A percentile compares a stretch with the other conserved stretches of the same genome.
Conservation (phyloP, 768 basidiomycete species). For the Lactarius sanguifluus region DNA sequence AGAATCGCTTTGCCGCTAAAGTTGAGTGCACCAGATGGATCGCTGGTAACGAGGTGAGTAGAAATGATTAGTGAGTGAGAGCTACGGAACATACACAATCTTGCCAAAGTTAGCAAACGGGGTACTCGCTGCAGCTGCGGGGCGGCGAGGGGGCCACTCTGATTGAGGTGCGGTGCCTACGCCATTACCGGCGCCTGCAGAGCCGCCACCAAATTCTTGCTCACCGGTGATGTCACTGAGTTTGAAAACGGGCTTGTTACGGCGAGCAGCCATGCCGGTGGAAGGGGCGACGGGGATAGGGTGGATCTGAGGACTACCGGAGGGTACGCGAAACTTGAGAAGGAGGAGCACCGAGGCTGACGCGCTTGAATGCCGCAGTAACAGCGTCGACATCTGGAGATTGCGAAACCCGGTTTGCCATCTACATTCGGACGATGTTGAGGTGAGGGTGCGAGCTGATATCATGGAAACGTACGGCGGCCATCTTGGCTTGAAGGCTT, state of each 20-base stretch:
- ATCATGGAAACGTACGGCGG: slow-evolving; percentile 54
- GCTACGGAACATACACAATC: slow-evolving; percentile 71
- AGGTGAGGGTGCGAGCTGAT: slow-evolving; percentile 24
- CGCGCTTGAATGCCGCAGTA: slow-evolving; percentile 42
- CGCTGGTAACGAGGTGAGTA: slow-evolving; percentile 47
- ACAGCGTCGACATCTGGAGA: slow-evolving; percentile 43
- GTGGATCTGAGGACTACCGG: slow-evolving; percentile 40
- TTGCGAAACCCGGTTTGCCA: slow-evolving; percentile 44
- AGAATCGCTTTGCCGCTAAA: slow-evolving; percentile 93
- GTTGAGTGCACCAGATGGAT: slow-evolving; percentile 94
- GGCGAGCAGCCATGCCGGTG: slow-evolving; percentile 42
- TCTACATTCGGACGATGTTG: slow-evolving; percentile 38
- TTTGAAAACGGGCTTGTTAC: slow-evolving; percentile 56
- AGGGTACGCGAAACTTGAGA: slow-evolving; percentile 28
- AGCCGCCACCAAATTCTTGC: slow-evolving; percentile 49
- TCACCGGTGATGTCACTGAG: slow-evolving; percentile 56
- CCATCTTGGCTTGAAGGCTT: slow-evolving; percentile 90
- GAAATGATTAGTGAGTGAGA: neutral
- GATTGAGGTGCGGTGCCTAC: slow-evolving; percentile 57
- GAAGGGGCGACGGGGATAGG: slow-evolving; percentile 38
- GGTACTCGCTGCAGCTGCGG: slow-evolving; percentile 49
- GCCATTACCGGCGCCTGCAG: slow-evolving; percentile 67
- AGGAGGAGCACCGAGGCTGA: slow-evolving; percentile 33
- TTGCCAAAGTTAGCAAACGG: slow-evolving; percentile 92
- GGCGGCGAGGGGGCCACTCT: slow-evolving; percentile 34